Evolutionary conservation across 805 yeast species (phyloP).

Genomic region (Saccharomycopsis amapae): DNA sequence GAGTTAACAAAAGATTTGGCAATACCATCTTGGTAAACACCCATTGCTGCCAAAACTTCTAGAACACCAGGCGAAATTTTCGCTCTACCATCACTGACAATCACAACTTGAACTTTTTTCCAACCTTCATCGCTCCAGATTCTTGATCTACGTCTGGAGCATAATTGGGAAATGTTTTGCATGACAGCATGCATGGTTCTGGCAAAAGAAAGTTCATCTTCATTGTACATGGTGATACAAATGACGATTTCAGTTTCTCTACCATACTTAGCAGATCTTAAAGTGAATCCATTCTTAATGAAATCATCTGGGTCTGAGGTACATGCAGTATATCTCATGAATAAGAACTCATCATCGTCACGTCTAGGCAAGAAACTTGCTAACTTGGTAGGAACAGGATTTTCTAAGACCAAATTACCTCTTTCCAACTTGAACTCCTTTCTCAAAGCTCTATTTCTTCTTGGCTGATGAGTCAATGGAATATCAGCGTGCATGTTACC

Average conservation of each 20-base stretch:
- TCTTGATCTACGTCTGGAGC: constrained; percentile 71
- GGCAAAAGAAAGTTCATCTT: constrained; percentile 81
- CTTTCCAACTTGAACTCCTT: constrained; percentile 70
- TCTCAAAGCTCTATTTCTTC: constrained; percentile 58
- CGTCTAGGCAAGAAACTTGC: constrained; percentile 78
- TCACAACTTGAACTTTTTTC: constrained; percentile 90
- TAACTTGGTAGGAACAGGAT: constrained; percentile 88
- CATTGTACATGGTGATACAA: constrained; percentile 96
- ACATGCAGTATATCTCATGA: constrained; percentile 96
- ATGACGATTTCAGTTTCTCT: constrained; percentile 89
- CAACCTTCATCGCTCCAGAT: constrained; percentile 97
- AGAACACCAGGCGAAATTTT: constrained; percentile 80
- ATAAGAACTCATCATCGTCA: constrained; percentile 87
- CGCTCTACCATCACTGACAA: constrained; percentile 91
- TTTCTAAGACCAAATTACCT: constrained; percentile 84
- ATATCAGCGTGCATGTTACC: constrained; percentile 40
- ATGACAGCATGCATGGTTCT: constrained; percentile 93
- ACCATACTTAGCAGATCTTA: constrained; percentile 78
- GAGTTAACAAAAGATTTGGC: constrained; percentile 92
- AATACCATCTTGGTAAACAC: constrained; percentile 95
- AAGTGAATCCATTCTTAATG: constrained; percentile 68
- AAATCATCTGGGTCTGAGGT: constrained; percentile 90
- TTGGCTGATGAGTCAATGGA: constrained; percentile 35
- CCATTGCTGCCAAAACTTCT: constrained; percentile 87
- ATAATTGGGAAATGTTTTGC: constrained; percentile 82